These are phyloP conservation scores for Ustilago lituana DNA, from an alignment of 1,284 basidiomycete species.

Conservation along the genomic window DNA sequence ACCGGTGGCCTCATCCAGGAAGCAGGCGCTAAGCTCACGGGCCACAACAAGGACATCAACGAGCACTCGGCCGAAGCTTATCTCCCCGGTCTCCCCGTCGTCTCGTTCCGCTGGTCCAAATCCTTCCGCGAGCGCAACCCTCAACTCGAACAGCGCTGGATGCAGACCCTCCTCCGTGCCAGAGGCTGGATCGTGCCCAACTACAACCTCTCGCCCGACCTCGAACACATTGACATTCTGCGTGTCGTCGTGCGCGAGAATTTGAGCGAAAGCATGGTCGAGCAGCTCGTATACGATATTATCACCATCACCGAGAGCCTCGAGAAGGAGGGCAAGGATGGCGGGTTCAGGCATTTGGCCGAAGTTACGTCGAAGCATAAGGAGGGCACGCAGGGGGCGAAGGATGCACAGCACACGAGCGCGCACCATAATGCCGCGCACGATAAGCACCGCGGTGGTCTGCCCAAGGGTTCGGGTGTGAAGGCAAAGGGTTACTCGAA, in stretches of 20 bases:
- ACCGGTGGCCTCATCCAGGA: slow-evolving; percentile 55
- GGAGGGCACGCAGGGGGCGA: slow-evolving; percentile 1
- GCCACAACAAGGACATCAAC: slow-evolving; percentile 39
- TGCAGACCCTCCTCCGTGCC: slow-evolving; percentile 80
- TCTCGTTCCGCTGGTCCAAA: slow-evolving; percentile 87
- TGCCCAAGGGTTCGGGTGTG: slow-evolving; percentile 41
- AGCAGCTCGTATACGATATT: slow-evolving; percentile 63
- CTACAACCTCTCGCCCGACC: slow-evolving; percentile 59
- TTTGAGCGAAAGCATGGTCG: slow-evolving; percentile 61
- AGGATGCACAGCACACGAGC: slow-evolving; percentile 8
- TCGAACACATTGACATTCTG: slow-evolving; percentile 59
- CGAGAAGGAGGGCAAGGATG: slow-evolving; percentile 31
- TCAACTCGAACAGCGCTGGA: slow-evolving; percentile 79
- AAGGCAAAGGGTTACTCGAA: slow-evolving; percentile 53
- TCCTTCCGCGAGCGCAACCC: slow-evolving; percentile 64
- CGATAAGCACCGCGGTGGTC: slow-evolving; percentile 44
- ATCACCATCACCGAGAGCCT: slow-evolving; percentile 58
- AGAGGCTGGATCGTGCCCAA: slow-evolving; percentile 76
- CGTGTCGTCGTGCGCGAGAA: slow-evolving; percentile 64
- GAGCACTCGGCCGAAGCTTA: slow-evolving; percentile 72
- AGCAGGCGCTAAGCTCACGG: slow-evolving; percentile 68
- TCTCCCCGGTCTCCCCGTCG: slow-evolving; percentile 83
- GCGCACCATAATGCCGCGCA: slow-evolving; percentile 30
- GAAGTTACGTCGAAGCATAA: slow-evolving; percentile 12
- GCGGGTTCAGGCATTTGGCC: slow-evolving; percentile 31